Percentiles rank a stretch among this genome's conserved stretches.
These are phyloP conservation scores for Pisolithus marmoratus DNA, from an alignment of 768 basidiomycete species.

Conservation along the genomic window DNA sequence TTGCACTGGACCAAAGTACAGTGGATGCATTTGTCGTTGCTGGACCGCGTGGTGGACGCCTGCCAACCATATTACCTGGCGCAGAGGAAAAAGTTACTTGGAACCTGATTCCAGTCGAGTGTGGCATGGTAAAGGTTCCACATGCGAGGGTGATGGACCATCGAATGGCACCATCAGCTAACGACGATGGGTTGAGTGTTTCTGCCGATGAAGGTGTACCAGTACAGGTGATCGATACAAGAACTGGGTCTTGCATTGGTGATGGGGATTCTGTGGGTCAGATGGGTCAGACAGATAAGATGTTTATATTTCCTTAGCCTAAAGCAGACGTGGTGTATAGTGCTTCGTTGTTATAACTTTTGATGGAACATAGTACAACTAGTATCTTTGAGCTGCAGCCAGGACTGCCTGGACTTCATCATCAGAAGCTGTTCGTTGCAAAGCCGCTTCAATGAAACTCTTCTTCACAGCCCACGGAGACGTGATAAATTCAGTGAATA, in stretches of 20 bases:
- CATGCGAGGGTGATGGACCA: conserved; percentile 53
- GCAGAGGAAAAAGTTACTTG: conserved; percentile 61
- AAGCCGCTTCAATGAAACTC: not conserved
- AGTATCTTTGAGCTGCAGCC: not conserved
- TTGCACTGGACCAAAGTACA: conserved; percentile 66
- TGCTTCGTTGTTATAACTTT: not conserved
- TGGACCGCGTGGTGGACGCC: conserved; percentile 59
- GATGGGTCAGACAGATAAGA: not conserved
- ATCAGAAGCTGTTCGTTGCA: not conserved
- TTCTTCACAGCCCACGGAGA: not conserved
- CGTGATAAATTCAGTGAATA: not conserved
- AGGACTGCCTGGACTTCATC: not conserved
- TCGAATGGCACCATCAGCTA: conserved; percentile 33
- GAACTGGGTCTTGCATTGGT: conserved; percentile 30
- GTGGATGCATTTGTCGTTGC: conserved; percentile 77
- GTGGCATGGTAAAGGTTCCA: conserved; percentile 62
- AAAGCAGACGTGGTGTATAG: not conserved
- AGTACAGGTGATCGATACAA: conserved; percentile 50
- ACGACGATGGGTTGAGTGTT: conserved; percentile 20
- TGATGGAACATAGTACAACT: not conserved
- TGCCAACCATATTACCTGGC: conserved; percentile 72
- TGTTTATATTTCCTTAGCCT: not conserved
- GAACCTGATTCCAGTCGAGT: conserved; percentile 69
- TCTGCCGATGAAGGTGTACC: conserved; percentile 39
- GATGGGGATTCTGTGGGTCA: not conserved